These are phyloP conservation scores for Colletotrichum tropicicola DNA, from an alignment of 2,329 filamentous ascomycete species.

Conservation along the genomic window DNA sequence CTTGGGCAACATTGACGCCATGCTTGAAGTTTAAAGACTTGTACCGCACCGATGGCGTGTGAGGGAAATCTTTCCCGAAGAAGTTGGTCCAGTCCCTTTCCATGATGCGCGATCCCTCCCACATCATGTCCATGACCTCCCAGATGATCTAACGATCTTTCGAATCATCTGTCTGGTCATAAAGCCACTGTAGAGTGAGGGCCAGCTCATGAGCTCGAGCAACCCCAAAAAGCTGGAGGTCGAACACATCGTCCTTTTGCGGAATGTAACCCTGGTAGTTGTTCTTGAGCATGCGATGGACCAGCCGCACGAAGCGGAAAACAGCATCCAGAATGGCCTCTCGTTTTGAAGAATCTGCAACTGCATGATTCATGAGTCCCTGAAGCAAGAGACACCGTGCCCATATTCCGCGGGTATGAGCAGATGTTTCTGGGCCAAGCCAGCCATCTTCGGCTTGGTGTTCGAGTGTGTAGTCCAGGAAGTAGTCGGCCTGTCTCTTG, in stretches of 20 bases:
- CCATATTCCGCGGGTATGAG: conserved; percentile 59
- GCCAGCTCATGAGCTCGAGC: conserved; percentile 49
- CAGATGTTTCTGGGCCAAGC: conserved; percentile 59
- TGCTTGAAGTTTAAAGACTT: conserved; percentile 47
- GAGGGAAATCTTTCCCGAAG: conserved; percentile 33
- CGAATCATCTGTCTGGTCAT: conserved; percentile 42
- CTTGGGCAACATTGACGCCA: conserved; percentile 54
- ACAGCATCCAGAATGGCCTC: conserved; percentile 56
- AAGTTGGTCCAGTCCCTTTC: conserved; percentile 43
- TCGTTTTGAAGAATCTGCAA: conserved; percentile 54
- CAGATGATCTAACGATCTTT: conserved; percentile 38
- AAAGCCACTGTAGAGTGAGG: conserved; percentile 50
- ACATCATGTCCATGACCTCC: conserved; percentile 51
- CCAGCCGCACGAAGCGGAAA: conserved; percentile 57
- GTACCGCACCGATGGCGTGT: conserved; percentile 32
- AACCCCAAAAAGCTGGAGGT: conserved; percentile 43
- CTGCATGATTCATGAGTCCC: conserved; percentile 54
- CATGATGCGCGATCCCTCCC: conserved; percentile 35
- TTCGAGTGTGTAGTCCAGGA: conserved; percentile 56
- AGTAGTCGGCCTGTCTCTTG: conserved; percentile 36
- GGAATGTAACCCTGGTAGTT: conserved; percentile 60
- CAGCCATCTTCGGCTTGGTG: conserved; percentile 63
- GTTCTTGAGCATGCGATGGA: conserved; percentile 63
- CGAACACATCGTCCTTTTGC: conserved; percentile 51
- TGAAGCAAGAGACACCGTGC: conserved; percentile 60